These are phyloP conservation scores for Nannizzia gypsea DNA, from an alignment of 2,329 filamentous ascomycete genomes.

Conservation along the genomic window DNA sequence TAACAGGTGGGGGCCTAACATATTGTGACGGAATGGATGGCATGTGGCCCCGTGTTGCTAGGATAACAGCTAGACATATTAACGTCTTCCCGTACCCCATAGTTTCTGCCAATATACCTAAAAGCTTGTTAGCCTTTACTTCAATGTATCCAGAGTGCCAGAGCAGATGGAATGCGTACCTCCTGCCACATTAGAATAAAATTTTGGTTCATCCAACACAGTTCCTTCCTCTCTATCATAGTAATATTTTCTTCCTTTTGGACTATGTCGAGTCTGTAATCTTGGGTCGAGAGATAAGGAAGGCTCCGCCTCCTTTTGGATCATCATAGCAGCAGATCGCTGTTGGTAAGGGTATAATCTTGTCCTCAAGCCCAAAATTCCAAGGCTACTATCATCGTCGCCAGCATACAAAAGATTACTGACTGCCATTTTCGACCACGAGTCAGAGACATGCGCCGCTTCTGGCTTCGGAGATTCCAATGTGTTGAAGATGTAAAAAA, in stretches of 20 bases:
- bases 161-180: constrained; percentile 37
- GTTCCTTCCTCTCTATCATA: constrained; percentile 54
- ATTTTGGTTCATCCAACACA: constrained; percentile 53
- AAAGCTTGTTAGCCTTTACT: constrained; percentile 3
- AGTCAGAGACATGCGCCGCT: constrained; percentile 22
- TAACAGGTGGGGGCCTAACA: constrained; percentile 31
- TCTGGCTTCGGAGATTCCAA: constrained; percentile 30
- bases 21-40: constrained; percentile 55
- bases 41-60: constrained; percentile 61
- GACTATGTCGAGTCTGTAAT: constrained; percentile 48
- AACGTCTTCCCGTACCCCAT: constrained; percentile 68
- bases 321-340: constrained; percentile 68
- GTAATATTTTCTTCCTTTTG: constrained; percentile 54
- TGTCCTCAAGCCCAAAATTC: constrained; percentile 38
- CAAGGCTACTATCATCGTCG: constrained; percentile 8
- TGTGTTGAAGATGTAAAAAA: constrained; percentile 43
- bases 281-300: constrained; percentile 60
- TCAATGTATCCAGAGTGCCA: not conserved
- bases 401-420: constrained; percentile 22
- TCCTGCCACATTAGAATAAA: constrained; percentile 62
- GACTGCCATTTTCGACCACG: constrained; percentile 28
- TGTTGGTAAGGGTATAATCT: constrained; percentile 66
- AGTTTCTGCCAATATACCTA: constrained; percentile 36
- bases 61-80: constrained; percentile 65
- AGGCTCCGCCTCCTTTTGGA: constrained; percentile 63